Evolutionary conservation across 768 basidiomycete genomes (phyloP).

Genomic region (Auricularia sp.): DNA sequence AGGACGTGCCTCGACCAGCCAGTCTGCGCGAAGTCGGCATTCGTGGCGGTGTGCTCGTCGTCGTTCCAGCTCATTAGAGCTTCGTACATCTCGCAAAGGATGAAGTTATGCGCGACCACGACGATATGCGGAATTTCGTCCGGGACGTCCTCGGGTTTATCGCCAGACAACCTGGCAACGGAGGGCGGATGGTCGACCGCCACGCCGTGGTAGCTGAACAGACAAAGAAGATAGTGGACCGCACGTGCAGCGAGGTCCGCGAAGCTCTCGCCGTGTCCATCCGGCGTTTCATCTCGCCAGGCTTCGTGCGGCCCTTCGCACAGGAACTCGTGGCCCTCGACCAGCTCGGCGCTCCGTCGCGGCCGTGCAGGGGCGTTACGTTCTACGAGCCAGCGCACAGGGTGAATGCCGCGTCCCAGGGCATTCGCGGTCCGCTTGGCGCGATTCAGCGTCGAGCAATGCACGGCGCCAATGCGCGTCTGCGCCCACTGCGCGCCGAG

Average conservation of each 20-base stretch:
- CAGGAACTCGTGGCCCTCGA: neutral
- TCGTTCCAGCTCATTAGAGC: slow-evolving; percentile 5
- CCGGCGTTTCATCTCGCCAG: neutral
- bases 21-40: slow-evolving; percentile 2
- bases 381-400: neutral
- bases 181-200: neutral
- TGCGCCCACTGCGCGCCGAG: neutral
- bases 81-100: slow-evolving; percentile 1
- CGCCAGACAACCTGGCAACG: neutral
- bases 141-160: slow-evolving; percentile 5
- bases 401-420: neutral
- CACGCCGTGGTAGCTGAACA: neutral
- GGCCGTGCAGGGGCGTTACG: neutral
- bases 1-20: slow-evolving; percentile 1
- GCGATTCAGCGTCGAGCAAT: neutral
- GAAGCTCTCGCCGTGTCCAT: neutral
- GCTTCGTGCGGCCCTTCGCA: neutral
- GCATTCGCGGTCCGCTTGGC: neutral
- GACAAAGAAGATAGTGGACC: neutral
- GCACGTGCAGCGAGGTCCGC: neutral
- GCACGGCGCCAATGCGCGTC: neutral
- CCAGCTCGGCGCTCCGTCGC: neutral
- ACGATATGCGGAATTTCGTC: slow-evolving; percentile 6
- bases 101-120: slow-evolving; percentile 3
- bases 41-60: neutral